Base-by-base conservation (phyloP, 306 rosid genomes). In the Acacia crassicarpa region DNA sequence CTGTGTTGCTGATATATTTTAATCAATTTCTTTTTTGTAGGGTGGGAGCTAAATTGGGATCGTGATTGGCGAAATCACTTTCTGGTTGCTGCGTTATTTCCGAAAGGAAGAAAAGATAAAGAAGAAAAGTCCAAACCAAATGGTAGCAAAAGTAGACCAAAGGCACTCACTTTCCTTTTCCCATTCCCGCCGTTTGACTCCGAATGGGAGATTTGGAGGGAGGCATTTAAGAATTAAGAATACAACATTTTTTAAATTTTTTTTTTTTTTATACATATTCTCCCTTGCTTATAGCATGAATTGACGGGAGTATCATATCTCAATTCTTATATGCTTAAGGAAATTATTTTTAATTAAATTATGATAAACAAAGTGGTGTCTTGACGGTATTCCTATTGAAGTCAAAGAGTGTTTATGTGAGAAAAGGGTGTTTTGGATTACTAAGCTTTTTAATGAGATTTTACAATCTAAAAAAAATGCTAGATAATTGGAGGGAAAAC, bases 41-140 rank as follows among this genome's bases (percentile, higher is more conserved):
- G 35, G 74, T 44, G 63, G 63, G 43, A 53, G 83, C 66, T 84
- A 76, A 77, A 67, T 76, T 76, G 74, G 74, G 51, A 46, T 83
- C 91, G 88, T 62, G 84, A 90, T 87, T 85, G 62, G 82, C 87
- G 92, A 86, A 48, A 78, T 59, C 54, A 23, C 75, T 71, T 44
- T 69, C 53, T 84, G 51, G 48, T 71, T 69, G 40, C 44, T 80
- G 51, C 58, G 38, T 32, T 22, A 75, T 80, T 80, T 72, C 22
- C 62, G 19, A 84, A 82, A 72, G 63, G 17, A 61, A 23, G 35
- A 27, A 10, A 22, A 61, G 67, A 61, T 1, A 23, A 61, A 48
- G n/a, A 22, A 27, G 51, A 56, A 40, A 46, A 41, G 63, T 2
- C 0, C 45, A 38, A 38, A 10, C 72, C 63, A 66, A 51, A 67